phyloP scores from a whole-genome alignment of 306 rosid genomes.

The Delonix regia region DNA sequence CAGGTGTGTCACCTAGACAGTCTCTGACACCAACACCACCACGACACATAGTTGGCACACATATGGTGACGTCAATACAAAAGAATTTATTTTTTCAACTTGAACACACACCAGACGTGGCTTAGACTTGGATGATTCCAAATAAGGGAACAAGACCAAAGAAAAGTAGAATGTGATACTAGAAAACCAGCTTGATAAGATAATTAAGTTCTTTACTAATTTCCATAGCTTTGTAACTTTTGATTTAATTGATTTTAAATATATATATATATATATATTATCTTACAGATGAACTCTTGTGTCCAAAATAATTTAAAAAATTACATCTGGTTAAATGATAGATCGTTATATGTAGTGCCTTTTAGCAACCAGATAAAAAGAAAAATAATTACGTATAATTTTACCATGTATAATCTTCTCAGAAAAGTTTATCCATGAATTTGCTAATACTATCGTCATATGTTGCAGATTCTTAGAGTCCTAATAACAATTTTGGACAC shows the following conservation, averaged over 20 bases:
- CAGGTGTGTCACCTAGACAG: not conserved
- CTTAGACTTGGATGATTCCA: no score
- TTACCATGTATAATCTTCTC: not conserved
- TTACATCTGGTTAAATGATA: not conserved
- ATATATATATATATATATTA: no score
- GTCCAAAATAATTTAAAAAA: not conserved
- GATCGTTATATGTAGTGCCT: slow-evolving; percentile 12
- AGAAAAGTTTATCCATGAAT: not conserved
- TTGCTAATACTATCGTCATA: slow-evolving; percentile 31
- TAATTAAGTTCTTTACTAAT: no score
- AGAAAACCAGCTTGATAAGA: no score
- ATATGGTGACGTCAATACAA: no score
- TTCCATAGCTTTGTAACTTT: no score
- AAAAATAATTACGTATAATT: not conserved
- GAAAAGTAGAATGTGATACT: no score
- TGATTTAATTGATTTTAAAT: no score
- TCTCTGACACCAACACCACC: not conserved
- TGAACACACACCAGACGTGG: no score
- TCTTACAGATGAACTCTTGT: no score
- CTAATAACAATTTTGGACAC: slow-evolving; percentile 86
- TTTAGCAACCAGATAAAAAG: not conserved
- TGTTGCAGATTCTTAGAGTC: slow-evolving; percentile 86
- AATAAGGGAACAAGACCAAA: no score
- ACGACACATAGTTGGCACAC: not conserved
- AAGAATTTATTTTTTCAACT: no score